Conservation (phyloP, 352 stramenopile genomes). For the Phytophthora citrophthora region DNA sequence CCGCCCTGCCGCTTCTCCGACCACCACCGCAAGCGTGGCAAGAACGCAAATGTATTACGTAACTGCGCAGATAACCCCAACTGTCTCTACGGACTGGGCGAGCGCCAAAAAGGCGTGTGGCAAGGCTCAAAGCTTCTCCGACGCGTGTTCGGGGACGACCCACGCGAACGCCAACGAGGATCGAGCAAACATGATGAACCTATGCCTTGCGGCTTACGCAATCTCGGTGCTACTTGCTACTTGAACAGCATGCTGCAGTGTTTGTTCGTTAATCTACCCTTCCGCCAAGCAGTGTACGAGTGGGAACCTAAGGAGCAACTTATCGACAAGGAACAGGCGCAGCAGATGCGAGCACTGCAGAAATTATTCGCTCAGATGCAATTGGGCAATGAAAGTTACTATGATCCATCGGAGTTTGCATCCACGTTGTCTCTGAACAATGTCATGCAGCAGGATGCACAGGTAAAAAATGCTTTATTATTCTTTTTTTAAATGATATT, state of each 20-base stretch:
- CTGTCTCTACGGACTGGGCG: slow-evolving; percentile 85
- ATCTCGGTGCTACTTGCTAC: slow-evolving; percentile 90
- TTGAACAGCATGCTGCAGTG: slow-evolving; percentile 90
- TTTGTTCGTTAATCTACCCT: slow-evolving; percentile 74
- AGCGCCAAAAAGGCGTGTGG: slow-evolving; percentile 80
- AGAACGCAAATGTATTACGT: slow-evolving; percentile 32
- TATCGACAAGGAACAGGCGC: slow-evolving; percentile 53
- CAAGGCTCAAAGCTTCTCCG: slow-evolving; percentile 57
- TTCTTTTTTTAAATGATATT: slow-evolving; percentile 10
- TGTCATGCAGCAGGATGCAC: slow-evolving; percentile 87
- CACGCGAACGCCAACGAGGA: slow-evolving; percentile 52
- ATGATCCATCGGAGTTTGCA: slow-evolving; percentile 83
- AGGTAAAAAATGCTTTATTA: slow-evolving; percentile 43
- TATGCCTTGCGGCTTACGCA: slow-evolving; percentile 74
- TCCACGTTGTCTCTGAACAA: slow-evolving; percentile 82
- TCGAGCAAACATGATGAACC: neutral
- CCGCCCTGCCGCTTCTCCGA: slow-evolving; percentile 59
- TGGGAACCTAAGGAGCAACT: slow-evolving; percentile 72
- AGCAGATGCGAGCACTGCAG: slow-evolving; percentile 83
- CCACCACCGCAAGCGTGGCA: slow-evolving; percentile 66
- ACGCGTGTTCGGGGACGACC: slow-evolving; percentile 70
- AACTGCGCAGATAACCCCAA: slow-evolving; percentile 90
- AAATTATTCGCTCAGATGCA: slow-evolving; percentile 89
- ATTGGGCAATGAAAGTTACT: slow-evolving; percentile 67
- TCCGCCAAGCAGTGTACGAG: slow-evolving; percentile 80